Base-by-base conservation (phyloP, 2,329 filamentous ascomycete genomes). In the Magnaporthiopsis rhizophila region DNA sequence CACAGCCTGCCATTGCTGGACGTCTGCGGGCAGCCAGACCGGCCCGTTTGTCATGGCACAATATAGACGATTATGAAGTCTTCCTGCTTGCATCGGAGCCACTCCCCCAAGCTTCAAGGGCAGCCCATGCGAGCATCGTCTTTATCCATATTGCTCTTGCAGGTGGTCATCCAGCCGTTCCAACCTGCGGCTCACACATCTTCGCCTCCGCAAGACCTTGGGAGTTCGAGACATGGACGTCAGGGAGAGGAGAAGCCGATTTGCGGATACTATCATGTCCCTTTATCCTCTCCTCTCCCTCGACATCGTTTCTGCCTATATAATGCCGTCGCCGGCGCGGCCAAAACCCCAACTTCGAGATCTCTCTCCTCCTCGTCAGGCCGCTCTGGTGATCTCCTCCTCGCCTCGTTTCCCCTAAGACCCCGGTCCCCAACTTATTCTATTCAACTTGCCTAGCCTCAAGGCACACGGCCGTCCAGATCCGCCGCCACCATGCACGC, bases 401-500 rank as follows among this genome's bases (percentile, higher is more conserved):
- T 45, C 57, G n/a, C 56, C 32, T 58, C 34, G 13, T 18, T 11
- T 18, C 12, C n/a, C 28, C 32, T 15, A 32, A 63, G 15, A 36
- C 6, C 30, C 30, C 4, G 32, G 24, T n/a, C 3, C 32, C 21
- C n/a, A 18, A 26, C 28, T 58, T 9, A 18, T 13, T 30, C 26
- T 11, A n/a, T 8, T 34, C 53, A 34, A n/a, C 57, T 34, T 30
- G 56, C 5, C 32, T 3, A 62, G 18, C 5, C 50, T 28, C n/a
- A 24, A 18, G n/a, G 50, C 30, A 28, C 36, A 58, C 30, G 34
- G n/a, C 18, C 24, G 12, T 30, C 45, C 45, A 24, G n/a, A 36
- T 18, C 45, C 15, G 26, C 58, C 26, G 34, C 26, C 56, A 50
- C 28, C 62, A 63, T 63, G 62, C 62, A 63, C 34, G 34, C 58